Evolutionary conservation across 345 rosid genomes (phyloP).

Genomic region (Heritiera littoralis): DNA sequence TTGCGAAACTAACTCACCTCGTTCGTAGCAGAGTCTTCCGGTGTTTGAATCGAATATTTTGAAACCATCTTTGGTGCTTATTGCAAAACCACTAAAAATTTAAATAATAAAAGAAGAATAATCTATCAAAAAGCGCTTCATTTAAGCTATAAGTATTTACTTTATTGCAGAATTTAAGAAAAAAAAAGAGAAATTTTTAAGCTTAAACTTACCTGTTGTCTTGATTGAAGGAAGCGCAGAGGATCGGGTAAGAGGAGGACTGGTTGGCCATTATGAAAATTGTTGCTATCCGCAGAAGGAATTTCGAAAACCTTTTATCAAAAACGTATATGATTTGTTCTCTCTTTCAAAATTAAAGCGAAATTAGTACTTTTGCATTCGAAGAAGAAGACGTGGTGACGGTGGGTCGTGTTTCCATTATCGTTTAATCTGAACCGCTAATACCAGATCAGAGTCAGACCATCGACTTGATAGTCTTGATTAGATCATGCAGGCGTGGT

Average conservation of each 20-base stretch:
- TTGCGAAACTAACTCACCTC: constrained; percentile 41
- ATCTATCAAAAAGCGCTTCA: not conserved
- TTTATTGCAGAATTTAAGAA: constrained; percentile 10
- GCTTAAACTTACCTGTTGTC: constrained; percentile 57
- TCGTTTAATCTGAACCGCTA: not conserved
- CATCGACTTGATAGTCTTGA: not conserved
- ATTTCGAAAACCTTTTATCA: not conserved
- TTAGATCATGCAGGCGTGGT: not conserved
- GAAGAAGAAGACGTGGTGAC: not conserved
- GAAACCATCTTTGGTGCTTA: constrained; percentile 73
- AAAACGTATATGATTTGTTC: not conserved
- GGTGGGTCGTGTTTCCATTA: not conserved
- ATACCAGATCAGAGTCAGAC: not conserved
- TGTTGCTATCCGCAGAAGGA: not conserved
- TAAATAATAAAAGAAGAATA: not conserved
- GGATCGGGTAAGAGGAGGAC: constrained; percentile 55
- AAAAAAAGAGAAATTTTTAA: not conserved
- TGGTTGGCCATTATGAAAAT: constrained; percentile 53
- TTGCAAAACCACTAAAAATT: constrained; percentile 61
- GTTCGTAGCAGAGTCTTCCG: constrained; percentile 82
- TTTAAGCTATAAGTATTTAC: constrained; percentile 11
- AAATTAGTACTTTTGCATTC: not conserved
- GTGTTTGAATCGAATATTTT: constrained; percentile 75
- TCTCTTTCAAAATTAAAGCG: not conserved
- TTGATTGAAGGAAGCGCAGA: constrained; percentile 86